phyloP scores from a whole-genome alignment of 345 rosid species.

The Dipteronia dyeriana region DNA sequence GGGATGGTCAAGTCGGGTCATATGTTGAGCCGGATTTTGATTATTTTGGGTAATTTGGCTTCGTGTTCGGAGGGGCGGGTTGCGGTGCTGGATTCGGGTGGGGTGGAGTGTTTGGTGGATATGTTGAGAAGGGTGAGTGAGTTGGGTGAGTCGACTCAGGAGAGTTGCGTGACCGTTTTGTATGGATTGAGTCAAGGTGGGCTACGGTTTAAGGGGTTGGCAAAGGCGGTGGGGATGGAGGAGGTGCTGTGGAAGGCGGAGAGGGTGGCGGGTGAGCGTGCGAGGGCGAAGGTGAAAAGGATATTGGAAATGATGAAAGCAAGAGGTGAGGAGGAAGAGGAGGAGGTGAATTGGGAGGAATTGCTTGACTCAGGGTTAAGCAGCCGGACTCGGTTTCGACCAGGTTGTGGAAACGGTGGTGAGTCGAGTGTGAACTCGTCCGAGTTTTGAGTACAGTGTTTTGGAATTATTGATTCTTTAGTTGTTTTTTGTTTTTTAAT shows the following conservation, averaged over 20 bases:
- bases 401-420: constrained; percentile 29
- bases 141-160: constrained; percentile 50
- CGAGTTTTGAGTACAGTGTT: constrained; percentile 37
- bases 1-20: constrained; percentile 61
- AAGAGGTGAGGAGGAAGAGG: constrained; percentile 36
- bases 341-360: constrained; percentile 80
- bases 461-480: background rate
- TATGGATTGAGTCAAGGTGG: constrained; percentile 61
- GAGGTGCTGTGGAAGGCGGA: constrained; percentile 58
- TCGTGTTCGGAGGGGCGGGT: constrained; percentile 56
- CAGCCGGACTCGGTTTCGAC: constrained; percentile 30
- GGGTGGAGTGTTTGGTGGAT: constrained; percentile 63
- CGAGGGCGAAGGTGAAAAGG: constrained; percentile 47
- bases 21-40: constrained; percentile 45
- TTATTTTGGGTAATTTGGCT: constrained; percentile 60
- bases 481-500: background rate
- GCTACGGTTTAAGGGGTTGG: constrained; percentile 69
- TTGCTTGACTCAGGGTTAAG: constrained; percentile 55
- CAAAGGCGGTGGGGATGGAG: constrained; percentile 59
- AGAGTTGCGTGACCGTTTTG: constrained; percentile 65
- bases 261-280: constrained; percentile 46
- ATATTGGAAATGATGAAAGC: constrained; percentile 52
- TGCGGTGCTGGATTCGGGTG: constrained; percentile 77
- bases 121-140: constrained; percentile 36
- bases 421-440: constrained; percentile 44